Evolutionary conservation across 805 yeast species (phyloP).

Genomic region (Yarrowia deformans): DNA sequence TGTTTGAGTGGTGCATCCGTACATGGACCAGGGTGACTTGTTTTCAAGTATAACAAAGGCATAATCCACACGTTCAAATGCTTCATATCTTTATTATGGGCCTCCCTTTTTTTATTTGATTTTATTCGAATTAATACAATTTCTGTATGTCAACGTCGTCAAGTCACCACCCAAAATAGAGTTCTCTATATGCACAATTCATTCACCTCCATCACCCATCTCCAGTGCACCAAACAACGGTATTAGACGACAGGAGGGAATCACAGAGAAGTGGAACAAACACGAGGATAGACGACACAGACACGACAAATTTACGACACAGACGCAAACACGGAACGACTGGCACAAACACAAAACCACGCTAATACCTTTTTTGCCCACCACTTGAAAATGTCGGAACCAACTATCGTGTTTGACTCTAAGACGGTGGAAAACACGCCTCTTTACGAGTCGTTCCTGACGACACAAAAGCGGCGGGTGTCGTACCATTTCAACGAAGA

Average conservation of each 20-base stretch:
- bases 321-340: not conserved
- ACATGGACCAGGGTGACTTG: too few species aligned
- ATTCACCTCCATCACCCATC: conserved; percentile 32
- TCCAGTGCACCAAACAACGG: not conserved
- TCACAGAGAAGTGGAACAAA: not conserved
- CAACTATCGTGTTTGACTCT: conserved; percentile 54
- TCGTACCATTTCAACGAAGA: conserved; percentile 89
- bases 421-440: conserved; percentile 57
- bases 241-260: not conserved
- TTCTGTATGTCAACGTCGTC: too few species aligned
- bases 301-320: not conserved
- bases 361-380: not conserved
- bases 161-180: not conserved
- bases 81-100: too few species aligned
- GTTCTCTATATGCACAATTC: conserved; percentile 17
- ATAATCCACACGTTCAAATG: too few species aligned
- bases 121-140: too few species aligned
- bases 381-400: conserved; percentile 41
- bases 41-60: too few species aligned
- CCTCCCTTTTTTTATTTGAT: too few species aligned
- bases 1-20: too few species aligned
- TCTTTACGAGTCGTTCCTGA: conserved; percentile 55
- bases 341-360: not conserved
- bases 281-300: not conserved
- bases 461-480: conserved; percentile 55